phyloP scores from a whole-genome alignment of 305 asterid genomes.

The Nicotiana rustica region DNA sequence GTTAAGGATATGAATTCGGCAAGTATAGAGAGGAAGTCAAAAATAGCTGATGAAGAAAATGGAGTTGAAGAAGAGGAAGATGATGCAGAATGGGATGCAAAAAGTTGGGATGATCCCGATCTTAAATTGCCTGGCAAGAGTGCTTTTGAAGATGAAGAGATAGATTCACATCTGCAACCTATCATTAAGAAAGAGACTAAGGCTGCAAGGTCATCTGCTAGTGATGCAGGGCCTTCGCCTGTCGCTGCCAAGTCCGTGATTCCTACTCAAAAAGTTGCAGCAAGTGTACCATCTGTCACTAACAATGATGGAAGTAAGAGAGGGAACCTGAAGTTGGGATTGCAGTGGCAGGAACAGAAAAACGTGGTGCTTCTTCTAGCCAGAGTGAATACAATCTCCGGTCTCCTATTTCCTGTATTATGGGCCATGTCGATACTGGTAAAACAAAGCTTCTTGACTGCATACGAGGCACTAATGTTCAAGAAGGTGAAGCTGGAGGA shows the following conservation, averaged over 20 bases:
- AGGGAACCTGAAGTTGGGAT: constrained; percentile 42
- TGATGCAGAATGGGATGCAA: constrained; percentile 97
- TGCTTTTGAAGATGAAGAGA: constrained; percentile 89
- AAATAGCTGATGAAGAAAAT: constrained; percentile 64
- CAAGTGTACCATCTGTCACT: constrained; percentile 42
- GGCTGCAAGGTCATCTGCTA: constrained; percentile 46
- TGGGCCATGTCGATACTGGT: constrained; percentile 99
- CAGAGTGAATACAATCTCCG: constrained; percentile 68
- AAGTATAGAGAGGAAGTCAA: constrained; percentile 53
- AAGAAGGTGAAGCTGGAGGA: constrained; percentile 99
- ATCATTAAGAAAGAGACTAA: constrained; percentile 62
- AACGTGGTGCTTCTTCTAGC: constrained; percentile 45
- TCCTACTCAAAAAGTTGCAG: constrained; percentile 37
- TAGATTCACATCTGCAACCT: constrained; percentile 76
- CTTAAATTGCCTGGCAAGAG: constrained; percentile 81
- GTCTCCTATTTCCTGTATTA: constrained; percentile 99
- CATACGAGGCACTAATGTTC: constrained; percentile 97
- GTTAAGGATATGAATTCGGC: constrained; percentile 55
- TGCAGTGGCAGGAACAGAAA: constrained; percentile 44
- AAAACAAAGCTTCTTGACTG: constrained; percentile 97
- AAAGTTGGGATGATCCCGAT: constrained; percentile 97
- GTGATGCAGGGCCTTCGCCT: constrained; percentile 52
- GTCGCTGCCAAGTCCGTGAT: constrained; percentile 43
- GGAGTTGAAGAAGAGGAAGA: constrained; percentile 69
- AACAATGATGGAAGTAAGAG: constrained; percentile 38